Evolutionary conservation across 169 alveolate species (phyloP).

Genomic region (Plasmodium billcollinsi): DNA sequence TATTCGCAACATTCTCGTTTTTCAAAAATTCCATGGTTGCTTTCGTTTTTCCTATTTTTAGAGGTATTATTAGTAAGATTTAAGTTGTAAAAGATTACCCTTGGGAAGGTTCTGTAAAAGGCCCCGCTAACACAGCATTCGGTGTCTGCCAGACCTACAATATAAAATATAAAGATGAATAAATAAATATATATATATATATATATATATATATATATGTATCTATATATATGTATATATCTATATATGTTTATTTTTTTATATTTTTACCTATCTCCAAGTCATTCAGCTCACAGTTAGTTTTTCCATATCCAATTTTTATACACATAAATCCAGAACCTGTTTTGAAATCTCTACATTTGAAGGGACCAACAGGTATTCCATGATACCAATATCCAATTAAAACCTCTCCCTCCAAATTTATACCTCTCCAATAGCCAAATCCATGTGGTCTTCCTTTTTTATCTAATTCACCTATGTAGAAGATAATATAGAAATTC

Average conservation of each 20-base stretch:
- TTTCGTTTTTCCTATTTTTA: slow-evolving; percentile 12
- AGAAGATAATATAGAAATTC: slow-evolving; percentile 67
- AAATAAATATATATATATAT: background rate
- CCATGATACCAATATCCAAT: slow-evolving; percentile 93
- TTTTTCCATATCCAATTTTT: slow-evolving; percentile 86
- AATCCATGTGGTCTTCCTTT: slow-evolving; percentile 91
- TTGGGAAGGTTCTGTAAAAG: slow-evolving; percentile 87
- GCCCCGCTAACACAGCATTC: slow-evolving; percentile 91
- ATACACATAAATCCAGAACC: slow-evolving; percentile 90
- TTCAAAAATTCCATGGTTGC: slow-evolving; percentile 36
- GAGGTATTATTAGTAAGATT: slow-evolving; percentile 23
- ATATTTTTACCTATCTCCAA: slow-evolving; percentile 74
- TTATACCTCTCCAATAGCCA: slow-evolving; percentile 90
- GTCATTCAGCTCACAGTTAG: slow-evolving; percentile 76
- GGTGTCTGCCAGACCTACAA: slow-evolving; percentile 89
- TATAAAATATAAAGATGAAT: background rate
- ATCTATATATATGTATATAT: background rate
- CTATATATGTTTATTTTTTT: no score
- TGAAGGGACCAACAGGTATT: slow-evolving; percentile 90
- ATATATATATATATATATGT: background rate
- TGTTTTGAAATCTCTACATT: slow-evolving; percentile 88
- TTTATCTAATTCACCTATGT: slow-evolving; percentile 89
- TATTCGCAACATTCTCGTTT: slow-evolving; percentile 72
- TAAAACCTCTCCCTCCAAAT: slow-evolving; percentile 88
- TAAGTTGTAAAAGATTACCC: slow-evolving; percentile 85